Conservation (phyloP, 176 grass and related monocot species). For the Eragrostis nindensis region DNA sequence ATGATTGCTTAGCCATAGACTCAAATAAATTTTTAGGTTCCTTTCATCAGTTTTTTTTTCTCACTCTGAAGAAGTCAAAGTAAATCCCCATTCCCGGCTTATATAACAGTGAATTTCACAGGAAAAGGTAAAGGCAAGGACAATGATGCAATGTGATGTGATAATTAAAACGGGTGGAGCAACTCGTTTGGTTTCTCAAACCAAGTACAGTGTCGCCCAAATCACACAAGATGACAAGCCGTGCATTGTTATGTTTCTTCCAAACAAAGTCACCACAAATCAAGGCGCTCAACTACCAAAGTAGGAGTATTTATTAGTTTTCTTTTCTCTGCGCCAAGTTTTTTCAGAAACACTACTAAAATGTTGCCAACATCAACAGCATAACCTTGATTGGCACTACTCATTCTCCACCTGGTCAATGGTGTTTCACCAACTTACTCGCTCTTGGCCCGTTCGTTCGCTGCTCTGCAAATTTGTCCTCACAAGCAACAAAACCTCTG, state of each 20-base stretch:
- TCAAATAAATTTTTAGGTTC: neutral
- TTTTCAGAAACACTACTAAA: neutral
- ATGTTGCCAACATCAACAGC: neutral
- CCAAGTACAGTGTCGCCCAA: neutral
- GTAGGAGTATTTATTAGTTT: neutral
- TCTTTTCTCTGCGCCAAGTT: neutral
- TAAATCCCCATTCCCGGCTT: neutral
- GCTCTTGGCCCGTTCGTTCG: neutral
- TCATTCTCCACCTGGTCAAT: neutral
- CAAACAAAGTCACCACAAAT: neutral
- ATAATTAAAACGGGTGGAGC: neutral
- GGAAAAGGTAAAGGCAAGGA: neutral
- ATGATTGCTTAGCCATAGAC: neutral
- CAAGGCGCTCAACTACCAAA: neutral
- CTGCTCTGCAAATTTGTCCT: neutral
- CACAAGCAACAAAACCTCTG: conserved; percentile 21
- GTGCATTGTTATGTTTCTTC: neutral
- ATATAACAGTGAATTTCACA: neutral
- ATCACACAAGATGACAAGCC: neutral
- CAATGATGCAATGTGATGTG: too few relatives aligned
- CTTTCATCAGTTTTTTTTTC: neutral
- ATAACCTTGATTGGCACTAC: neutral
- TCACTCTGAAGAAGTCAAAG: neutral
- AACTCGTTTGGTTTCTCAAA: neutral
- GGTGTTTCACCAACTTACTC: neutral